Evolutionary conservation across 345 rosid species (phyloP).

Genomic region (Odontarrhena argentea): DNA sequence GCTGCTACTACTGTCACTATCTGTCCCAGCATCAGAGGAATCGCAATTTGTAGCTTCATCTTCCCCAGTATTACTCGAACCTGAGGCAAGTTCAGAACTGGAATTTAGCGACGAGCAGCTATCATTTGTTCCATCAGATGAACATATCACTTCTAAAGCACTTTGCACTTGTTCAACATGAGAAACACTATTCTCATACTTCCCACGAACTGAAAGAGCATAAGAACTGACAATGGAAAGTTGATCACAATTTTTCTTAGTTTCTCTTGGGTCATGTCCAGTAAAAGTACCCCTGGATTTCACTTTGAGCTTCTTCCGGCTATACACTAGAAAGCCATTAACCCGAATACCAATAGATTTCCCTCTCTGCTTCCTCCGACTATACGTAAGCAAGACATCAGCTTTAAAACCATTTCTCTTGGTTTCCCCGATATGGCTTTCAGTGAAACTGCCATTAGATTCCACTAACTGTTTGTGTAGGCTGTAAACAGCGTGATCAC

Average conservation of each 20-base stretch:
- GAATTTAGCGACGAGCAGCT: constrained; percentile 72
- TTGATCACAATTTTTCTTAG: constrained; percentile 46
- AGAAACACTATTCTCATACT: constrained; percentile 34
- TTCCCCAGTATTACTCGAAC: constrained; percentile 49
- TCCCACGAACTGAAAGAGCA: constrained; percentile 43
- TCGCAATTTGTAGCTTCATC: constrained; percentile 65
- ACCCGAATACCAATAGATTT: constrained; percentile 39
- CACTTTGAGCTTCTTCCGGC: constrained; percentile 53
- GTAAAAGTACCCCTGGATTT: constrained; percentile 39
- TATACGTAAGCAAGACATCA: constrained; percentile 34
- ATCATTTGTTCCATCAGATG: constrained; percentile 54
- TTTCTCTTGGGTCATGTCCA: constrained; percentile 35
- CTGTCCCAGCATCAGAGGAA: constrained; percentile 57
- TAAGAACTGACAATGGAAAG: constrained; percentile 51
- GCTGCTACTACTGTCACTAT: constrained; percentile 40
- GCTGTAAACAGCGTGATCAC: constrained; percentile 27
- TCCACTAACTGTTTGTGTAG: constrained; percentile 50
- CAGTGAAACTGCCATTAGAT: constrained; percentile 39
- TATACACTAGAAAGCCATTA: constrained; percentile 43
- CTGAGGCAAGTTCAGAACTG: constrained; percentile 51
- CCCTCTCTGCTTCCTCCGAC: constrained; percentile 57
- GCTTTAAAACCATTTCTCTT: constrained; percentile 46
- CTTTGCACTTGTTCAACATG: constrained; percentile 26
- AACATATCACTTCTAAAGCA: constrained; percentile 28
- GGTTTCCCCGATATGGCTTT: constrained; percentile 34